Evolutionary conservation across 768 basidiomycete species (phyloP), one percentile per base, ranked within the genome.

Genomic region (Suillus hirtellus): DNA sequence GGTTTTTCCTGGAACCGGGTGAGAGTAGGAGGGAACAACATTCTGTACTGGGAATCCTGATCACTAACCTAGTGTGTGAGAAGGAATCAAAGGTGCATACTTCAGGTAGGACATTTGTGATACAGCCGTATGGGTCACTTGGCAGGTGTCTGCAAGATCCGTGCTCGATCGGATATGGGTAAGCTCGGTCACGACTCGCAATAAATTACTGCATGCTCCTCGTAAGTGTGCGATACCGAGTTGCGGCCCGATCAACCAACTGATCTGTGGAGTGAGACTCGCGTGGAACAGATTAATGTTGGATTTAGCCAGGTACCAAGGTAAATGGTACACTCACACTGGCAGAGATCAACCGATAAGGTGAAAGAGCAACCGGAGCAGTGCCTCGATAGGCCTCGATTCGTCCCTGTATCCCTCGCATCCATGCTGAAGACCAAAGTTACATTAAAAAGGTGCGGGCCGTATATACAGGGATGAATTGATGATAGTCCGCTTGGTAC

Each of bases 231-330:
- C 19, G 52, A 53, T 2, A 4, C 34, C 34, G 19, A 34, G 6
- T n/a, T 35, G 34, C 52, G 52, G 52, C 31, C 52, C 52, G 52
- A 53, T 35, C 52, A 53, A 19, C 52, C 34, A 53, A 53, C 19
- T 53, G 31, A 53, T 35, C 34, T 35, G 52, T 53, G 52, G 52
- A 53, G 52, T 53, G 52, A 34, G 52, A 53, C 52, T 53, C 52
- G 7, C 19, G 52, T 19, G 52, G 52, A 53, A 35, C 19, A 34
- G 52, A 53, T 53, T 11, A 19, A 35, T 42, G n/a, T 27, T 58
- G 40, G 27, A 58, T 42, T 42, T 58, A 42, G 56, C 8, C 56
- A 58, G 40, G 38, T 42, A 42, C 40, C 17, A 10, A 37, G 24
- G 40, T 17, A 27, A n/a, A 49, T 17, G 19, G 11, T 37, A 7